phyloP scores from a whole-genome alignment of 2,329 filamentous ascomycete species.

The Verticillium zaregamsianum region DNA sequence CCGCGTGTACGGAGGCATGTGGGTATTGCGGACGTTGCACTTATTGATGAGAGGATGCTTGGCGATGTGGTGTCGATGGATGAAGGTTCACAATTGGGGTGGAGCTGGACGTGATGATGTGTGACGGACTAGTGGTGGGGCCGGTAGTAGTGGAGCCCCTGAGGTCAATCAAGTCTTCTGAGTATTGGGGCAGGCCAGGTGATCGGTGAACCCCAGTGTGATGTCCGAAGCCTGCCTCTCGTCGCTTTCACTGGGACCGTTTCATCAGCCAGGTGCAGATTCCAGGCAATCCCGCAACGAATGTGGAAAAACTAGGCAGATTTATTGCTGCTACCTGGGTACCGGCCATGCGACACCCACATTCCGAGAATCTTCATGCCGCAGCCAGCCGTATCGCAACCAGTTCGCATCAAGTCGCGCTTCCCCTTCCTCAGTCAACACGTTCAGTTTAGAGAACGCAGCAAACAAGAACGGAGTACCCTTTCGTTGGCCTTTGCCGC shows the following conservation, averaged over 20 bases:
- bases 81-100: background rate
- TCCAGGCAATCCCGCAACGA: no score
- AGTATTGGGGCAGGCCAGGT: no score
- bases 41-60: slow-evolving; percentile 1
- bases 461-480: background rate
- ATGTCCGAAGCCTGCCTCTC: no score
- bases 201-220: no score
- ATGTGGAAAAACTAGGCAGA: no score
- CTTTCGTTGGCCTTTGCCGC: background rate
- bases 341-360: background rate
- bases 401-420: background rate
- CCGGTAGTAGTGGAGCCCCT: no score
- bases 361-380: background rate
- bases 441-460: background rate
- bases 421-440: background rate
- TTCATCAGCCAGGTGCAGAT: no score
- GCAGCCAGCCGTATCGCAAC: background rate
- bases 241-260: no score
- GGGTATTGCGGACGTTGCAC: slow-evolving; percentile 12
- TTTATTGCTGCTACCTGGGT: background rate
- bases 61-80: background rate
- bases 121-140: no score
- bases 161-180: no score
- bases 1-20: slow-evolving; percentile 10
- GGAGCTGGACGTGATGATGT: background rate